phyloP scores from a whole-genome alignment of 139 green algal genomes.

The Mesostigma viride region DNA sequence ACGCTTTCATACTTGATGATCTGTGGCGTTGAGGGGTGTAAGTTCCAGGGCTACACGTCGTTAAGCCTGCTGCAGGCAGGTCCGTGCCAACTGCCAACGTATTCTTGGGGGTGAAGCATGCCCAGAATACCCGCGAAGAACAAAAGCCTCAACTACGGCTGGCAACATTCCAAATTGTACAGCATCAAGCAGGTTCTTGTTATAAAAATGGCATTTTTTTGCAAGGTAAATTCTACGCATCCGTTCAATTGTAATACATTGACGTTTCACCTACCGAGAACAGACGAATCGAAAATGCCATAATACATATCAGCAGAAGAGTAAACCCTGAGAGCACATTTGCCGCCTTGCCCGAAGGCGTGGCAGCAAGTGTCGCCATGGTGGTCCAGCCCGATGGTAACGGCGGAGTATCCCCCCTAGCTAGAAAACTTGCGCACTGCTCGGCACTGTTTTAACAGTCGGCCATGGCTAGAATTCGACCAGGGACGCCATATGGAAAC shows the following conservation, averaged over 20 bases:
- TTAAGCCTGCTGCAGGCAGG: neutral
- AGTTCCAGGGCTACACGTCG: neutral
- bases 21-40: conserved; percentile 77
- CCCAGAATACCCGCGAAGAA: no score
- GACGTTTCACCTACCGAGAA: conserved; percentile 78
- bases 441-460: no score
- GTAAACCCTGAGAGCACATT: conserved; percentile 35
- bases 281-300: conserved; percentile 59
- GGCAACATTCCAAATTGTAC: neutral
- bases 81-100: neutral
- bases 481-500: no score
- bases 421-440: no score
- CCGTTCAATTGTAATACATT: neutral
- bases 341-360: no score
- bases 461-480: no score
- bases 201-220: neutral
- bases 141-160: neutral
- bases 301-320: conserved; percentile 51
- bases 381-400: no score
- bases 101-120: no score
- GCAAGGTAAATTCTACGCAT: neutral
- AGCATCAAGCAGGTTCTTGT: neutral
- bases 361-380: no score
- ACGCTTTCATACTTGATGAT: conserved; percentile 52
- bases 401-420: no score